Conservation (phyloP, 1,284 basidiomycete species). For the Ceratobasidium sp. region DNA sequence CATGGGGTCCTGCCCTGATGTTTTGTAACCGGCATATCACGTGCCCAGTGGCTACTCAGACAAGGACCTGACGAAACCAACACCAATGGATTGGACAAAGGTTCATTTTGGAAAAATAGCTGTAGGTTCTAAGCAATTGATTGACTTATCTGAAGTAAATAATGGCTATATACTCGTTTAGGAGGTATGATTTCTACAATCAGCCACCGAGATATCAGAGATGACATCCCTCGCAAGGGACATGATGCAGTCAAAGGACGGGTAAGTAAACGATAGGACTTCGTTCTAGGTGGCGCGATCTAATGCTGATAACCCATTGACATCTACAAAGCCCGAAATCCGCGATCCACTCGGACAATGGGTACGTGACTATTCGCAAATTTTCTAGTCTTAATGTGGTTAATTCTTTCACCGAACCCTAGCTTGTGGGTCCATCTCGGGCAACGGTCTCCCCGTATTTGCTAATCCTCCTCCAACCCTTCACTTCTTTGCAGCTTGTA, state of each 20-base stretch:
- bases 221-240: background rate
- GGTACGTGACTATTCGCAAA: background rate
- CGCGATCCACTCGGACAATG: constrained; percentile 3
- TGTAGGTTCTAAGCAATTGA: background rate
- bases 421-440: background rate
- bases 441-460: background rate
- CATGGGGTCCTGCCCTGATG: background rate
- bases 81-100: background rate
- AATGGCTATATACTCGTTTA: background rate
- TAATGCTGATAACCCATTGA: background rate
- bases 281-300: no score
- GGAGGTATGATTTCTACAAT: background rate
- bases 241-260: constrained; percentile 1
- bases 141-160: no score
- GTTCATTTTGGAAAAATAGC: background rate
- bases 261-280: background rate
- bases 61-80: background rate
- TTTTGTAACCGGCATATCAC: background rate
- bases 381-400: background rate
- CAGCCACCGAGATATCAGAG: background rate
- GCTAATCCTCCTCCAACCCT: background rate
- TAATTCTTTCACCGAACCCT: background rate
- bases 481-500: background rate
- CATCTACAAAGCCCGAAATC: background rate
- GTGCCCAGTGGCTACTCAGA: background rate